Evolutionary conservation across 257 asterid genomes (phyloP), one percentile per base, ranked within the genome.

Genomic region (Ilex aquifolium): DNA sequence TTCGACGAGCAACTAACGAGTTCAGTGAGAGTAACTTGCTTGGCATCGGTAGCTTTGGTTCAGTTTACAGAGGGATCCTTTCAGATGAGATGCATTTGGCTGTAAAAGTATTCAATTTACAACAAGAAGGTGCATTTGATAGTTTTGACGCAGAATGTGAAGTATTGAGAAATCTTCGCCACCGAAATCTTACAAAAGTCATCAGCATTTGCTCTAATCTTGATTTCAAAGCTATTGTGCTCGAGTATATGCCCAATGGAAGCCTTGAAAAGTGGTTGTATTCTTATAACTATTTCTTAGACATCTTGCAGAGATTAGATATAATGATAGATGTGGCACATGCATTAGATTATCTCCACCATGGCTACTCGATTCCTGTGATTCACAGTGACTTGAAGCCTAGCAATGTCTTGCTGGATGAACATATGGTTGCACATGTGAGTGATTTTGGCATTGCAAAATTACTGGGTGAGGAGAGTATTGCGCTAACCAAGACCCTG

Each of bases 381-480:
- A 54, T 66, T 29, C 84, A 79, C 29, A 68, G 79, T 58, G 81
- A 75, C 64, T 2, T 79, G 64, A 69, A 79, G 62, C 83, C 77
- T 3, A 65, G 68, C 36, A 78, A 78, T 12, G 71, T 78, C 4
- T 64, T 78, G 30, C 31, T 78, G 13, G 77, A 77, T 27, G 54
- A 50, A 32, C 56, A 74, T 12, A 67, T 74, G 77, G 68, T 71
- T 2, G 80, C 77, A 5, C 73, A 64, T 59, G 64, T 78, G 2
- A 40, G 62, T 57, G 80, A 78, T 65, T 74, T 78, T 30, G 80
- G 78, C 13, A 65, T 68, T 2, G 52, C 78, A 10, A 74, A 74
- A 60, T 27, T 78, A 15, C 58, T 77, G 13, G 52, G 62, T 2
- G 74, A 60, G 11, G 76, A 68, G 5, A 71, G 72, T 12, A 46